Percentiles rank a stretch among this genome's conserved stretches.
Evolutionary conservation across 345 rosid genomes (phyloP).

Genomic region (Lagerstroemia speciosa): DNA sequence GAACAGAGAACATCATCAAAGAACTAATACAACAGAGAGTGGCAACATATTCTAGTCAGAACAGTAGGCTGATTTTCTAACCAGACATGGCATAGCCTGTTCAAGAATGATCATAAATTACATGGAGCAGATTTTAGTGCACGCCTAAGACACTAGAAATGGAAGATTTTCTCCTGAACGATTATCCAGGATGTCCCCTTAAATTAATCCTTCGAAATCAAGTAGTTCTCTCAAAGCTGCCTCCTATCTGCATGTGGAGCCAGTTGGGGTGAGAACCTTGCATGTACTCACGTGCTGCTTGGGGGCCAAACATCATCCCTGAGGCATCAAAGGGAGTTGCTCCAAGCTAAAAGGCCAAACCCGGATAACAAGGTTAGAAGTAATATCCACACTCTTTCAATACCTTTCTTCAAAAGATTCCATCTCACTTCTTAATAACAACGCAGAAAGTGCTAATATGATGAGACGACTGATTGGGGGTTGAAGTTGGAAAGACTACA

Average conservation of each 20-base stretch:
- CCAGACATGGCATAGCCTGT: background rate
- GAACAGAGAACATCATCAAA: background rate
- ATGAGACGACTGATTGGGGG: background rate
- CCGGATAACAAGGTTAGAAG: background rate
- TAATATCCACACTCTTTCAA: background rate
- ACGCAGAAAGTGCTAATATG: background rate
- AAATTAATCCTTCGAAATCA: conserved; percentile 9
- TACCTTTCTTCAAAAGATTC: background rate
- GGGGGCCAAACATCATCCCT: conserved; percentile 54
- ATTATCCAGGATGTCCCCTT: background rate
- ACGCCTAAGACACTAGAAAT: background rate
- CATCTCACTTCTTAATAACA: background rate
- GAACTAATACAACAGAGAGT: background rate
- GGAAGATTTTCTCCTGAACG: background rate
- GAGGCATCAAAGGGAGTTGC: conserved; percentile 42
- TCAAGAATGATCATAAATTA: background rate
- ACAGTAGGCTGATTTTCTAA: background rate
- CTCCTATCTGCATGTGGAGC: conserved; percentile 81
- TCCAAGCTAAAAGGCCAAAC: conserved; percentile 35
- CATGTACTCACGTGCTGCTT: conserved; percentile 41
- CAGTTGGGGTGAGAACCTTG: conserved; percentile 58
- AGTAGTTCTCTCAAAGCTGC: conserved; percentile 43
- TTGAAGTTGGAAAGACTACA: background rate
- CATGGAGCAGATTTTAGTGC: background rate
- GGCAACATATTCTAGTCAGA: conserved; percentile 4